Base-by-base conservation (phyloP, 1,139 yeast genomes). In the Meyerozyma carpophila region DNA sequence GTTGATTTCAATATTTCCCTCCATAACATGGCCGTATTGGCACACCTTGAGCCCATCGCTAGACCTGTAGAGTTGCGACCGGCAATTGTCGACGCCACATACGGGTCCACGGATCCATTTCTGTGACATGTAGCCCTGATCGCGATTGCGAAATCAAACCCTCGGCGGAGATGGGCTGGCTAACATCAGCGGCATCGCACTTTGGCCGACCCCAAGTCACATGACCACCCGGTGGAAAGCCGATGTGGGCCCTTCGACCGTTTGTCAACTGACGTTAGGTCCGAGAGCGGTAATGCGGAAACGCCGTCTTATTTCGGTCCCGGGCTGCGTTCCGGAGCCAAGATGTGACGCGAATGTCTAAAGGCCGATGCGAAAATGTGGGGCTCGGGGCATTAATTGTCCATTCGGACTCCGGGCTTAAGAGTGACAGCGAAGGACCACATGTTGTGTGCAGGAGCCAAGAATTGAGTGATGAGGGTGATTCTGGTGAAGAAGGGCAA, bases 81-180 rank as follows among this genome's bases (percentile, higher is more conserved):
- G 79, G 65, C 98, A 93, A 68, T 93, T 91, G 50, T 85, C 91
- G 3, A 82, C 81, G 2, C 97, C 97, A 71, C 98, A 93, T 10
- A 83, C 65, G 6, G 88, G 84, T 2, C 98, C 98, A 52, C 79
- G 68, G 41, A 72, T 70, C 82, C 83, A 82, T 26, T 59, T 54
- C 46, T 65, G 70, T 31, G 34, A 31, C 34, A 31, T 31, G 3
- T n/a, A 4, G 32, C n/a, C 13, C 8, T 31, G 34, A 16, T n/a
- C 14, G 34, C 16, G 34, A 31, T 13, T 11, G 13, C 24, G 3
- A 16, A 16, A 21, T 21, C 24, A 21, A 21, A 21, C 3, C 24
- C 24, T 6, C 24, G 5, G 6, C 6, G 10, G 32, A 28, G 32
- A 28, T 28, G 14, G 32, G 32, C 3, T 28, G 24, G 32, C 32